Percentiles rank a stretch among this genome's conserved stretches.
These are phyloP conservation scores for Xylariaceae sp. DNA, from an alignment of 2,329 filamentous ascomycete genomes.

Conservation along the genomic window DNA sequence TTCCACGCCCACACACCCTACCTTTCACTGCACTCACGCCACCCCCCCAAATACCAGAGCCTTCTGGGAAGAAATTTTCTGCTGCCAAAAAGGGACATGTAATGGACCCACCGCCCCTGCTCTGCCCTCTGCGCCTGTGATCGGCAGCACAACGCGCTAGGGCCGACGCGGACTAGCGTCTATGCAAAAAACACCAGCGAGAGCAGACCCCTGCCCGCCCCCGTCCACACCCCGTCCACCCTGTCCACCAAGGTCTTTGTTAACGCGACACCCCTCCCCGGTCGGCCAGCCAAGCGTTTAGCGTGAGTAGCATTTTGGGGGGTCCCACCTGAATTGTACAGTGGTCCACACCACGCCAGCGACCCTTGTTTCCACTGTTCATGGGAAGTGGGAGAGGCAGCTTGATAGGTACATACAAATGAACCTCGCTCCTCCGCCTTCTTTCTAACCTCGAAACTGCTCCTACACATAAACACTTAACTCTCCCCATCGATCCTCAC, in stretches of 20 bases:
- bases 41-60: background rate
- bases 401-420: conserved; percentile 29
- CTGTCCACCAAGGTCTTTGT: no score
- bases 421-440: conserved; percentile 29
- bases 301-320: conserved; percentile 6
- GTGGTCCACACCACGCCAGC: conserved; percentile 24
- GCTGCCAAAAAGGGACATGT: conserved; percentile 17
- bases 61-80: conserved; percentile 12
- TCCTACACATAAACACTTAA: conserved; percentile 17
- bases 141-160: conserved; percentile 29
- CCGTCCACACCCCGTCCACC: background rate
- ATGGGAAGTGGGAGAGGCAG: conserved; percentile 25
- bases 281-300: conserved; percentile 14
- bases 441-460: conserved; percentile 17
- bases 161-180: conserved; percentile 24
- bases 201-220: conserved; percentile 18
- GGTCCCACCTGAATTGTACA: conserved; percentile 15
- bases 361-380: conserved; percentile 22
- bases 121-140: conserved; percentile 20
- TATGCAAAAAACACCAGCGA: conserved; percentile 27
- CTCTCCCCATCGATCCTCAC: conserved; percentile 11
- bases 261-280: background rate
- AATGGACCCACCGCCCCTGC: conserved; percentile 10
- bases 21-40: background rate
- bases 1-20: conserved; percentile 3